phyloP scores from a whole-genome alignment of 1,284 basidiomycete species.

The Microbotryum intermedium region DNA sequence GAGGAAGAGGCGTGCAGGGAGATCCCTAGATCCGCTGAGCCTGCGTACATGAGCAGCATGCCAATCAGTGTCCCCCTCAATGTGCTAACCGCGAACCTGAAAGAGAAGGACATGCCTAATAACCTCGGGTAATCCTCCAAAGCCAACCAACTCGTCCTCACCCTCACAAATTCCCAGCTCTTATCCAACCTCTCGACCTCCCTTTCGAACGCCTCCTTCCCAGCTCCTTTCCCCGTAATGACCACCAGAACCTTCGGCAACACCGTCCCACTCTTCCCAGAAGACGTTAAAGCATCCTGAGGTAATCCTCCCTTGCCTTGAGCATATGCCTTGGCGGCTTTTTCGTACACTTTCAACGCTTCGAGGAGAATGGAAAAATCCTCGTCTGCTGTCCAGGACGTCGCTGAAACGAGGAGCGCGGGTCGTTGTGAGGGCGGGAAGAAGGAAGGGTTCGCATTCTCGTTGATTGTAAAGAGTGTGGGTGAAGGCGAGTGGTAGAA shows the following conservation, averaged over 20 bases:
- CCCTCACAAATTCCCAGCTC: slow-evolving; percentile 68
- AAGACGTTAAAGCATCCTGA: slow-evolving; percentile 41
- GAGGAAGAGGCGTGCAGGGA: slow-evolving; percentile 86
- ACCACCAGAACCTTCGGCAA: slow-evolving; percentile 67
- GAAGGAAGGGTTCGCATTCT: slow-evolving; percentile 39
- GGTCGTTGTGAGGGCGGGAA: slow-evolving; percentile 55
- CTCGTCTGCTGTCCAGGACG: slow-evolving; percentile 96
- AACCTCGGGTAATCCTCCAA: slow-evolving; percentile 81
- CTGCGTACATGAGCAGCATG: slow-evolving; percentile 40
- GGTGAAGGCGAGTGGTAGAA: slow-evolving; percentile 3
- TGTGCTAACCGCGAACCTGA: background rate
- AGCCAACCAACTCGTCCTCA: slow-evolving; percentile 74
- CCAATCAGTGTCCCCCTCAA: background rate
- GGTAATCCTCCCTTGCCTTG: background rate
- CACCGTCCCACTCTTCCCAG: slow-evolving; percentile 69
- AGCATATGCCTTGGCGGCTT: slow-evolving; percentile 43
- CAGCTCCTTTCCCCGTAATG: slow-evolving; percentile 86
- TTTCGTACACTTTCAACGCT: slow-evolving; percentile 64
- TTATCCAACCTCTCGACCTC: slow-evolving; percentile 53
- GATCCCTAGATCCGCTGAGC: slow-evolving; percentile 85
- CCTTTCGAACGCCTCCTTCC: slow-evolving; percentile 63
- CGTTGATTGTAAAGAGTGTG: slow-evolving; percentile 30
- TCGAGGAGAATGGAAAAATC: slow-evolving; percentile 77
- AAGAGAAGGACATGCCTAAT: slow-evolving; percentile 50
- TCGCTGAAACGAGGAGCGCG: slow-evolving; percentile 81